These are phyloP conservation scores for Rhodosporidiobolus sp. DNA, from an alignment of 768 basidiomycete species.

Conservation along the genomic window DNA sequence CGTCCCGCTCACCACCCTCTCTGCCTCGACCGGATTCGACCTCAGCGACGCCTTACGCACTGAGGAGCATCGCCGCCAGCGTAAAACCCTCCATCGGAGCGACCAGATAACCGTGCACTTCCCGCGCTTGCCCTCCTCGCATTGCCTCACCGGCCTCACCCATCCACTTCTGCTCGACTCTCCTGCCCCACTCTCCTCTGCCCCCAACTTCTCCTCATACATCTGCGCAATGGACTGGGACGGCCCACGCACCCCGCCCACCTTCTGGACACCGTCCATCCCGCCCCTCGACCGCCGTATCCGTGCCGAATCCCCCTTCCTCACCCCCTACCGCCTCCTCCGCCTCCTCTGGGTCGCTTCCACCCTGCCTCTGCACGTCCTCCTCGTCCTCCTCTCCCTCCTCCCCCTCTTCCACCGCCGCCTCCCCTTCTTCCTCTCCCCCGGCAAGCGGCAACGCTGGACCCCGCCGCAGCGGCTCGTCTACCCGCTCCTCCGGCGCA, in stretches of 20 bases:
- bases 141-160: too few relatives aligned
- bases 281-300: slow-evolving; percentile 28
- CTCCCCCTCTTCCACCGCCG: not conserved
- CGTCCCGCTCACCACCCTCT: too few relatives aligned
- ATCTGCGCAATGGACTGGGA: slow-evolving; percentile 3
- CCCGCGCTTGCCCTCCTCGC: not conserved
- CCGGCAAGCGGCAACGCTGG: slow-evolving; percentile 23
- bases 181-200: too few relatives aligned
- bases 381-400: not conserved
- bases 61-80: too few relatives aligned
- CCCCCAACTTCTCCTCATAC: too few relatives aligned
- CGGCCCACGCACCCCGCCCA: slow-evolving; percentile 7
- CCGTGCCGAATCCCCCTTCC: not conserved
- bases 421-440: not conserved
- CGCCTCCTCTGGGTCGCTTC: slow-evolving; percentile 26
- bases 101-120: too few relatives aligned
- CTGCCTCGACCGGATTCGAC: too few relatives aligned
- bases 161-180: too few relatives aligned
- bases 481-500: slow-evolving; percentile 33
- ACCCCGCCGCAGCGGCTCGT: slow-evolving; percentile 20
- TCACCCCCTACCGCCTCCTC: slow-evolving; percentile 22
- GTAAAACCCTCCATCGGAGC: too few relatives aligned
- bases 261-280: slow-evolving; percentile 35
- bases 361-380: slow-evolving; percentile 24
- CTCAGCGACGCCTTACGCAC: too few relatives aligned